Conservation (phyloP, 2,329 filamentous ascomycete genomes). For the Aspergillus caelatus region DNA sequence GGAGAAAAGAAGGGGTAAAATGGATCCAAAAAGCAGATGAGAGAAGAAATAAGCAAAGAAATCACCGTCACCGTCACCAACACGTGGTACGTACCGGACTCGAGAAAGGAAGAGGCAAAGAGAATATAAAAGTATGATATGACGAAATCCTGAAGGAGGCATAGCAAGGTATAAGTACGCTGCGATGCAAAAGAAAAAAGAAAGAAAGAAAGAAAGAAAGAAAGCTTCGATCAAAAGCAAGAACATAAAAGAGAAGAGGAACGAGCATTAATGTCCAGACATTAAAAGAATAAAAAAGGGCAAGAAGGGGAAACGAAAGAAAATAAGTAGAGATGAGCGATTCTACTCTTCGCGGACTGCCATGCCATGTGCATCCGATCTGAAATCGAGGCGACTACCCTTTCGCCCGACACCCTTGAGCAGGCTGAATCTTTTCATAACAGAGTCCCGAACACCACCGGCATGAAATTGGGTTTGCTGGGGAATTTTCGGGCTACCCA, state of each 20-base stretch:
- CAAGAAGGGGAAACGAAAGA: slow-evolving; percentile 18
- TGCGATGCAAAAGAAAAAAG: slow-evolving; percentile 12
- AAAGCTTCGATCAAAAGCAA: slow-evolving; percentile 9
- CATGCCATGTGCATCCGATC: slow-evolving; percentile 31
- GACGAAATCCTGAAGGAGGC: slow-evolving; percentile 3
- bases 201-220: background rate
- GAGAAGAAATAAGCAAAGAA: background rate
- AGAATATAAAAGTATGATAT: slow-evolving; percentile 7
- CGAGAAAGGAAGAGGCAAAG: slow-evolving; percentile 2
- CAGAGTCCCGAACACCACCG: slow-evolving; percentile 57
- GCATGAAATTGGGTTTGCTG: slow-evolving; percentile 43
- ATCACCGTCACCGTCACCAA: background rate
- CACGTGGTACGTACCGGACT: background rate
- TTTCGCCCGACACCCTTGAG: slow-evolving; percentile 72
- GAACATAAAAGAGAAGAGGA: slow-evolving; percentile 10
- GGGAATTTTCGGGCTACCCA: slow-evolving; percentile 32
- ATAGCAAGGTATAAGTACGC: slow-evolving; percentile 12
- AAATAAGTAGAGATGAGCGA: slow-evolving; percentile 22
- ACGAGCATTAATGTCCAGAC: slow-evolving; percentile 27
- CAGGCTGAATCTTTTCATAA: slow-evolving; percentile 78
- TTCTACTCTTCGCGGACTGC: slow-evolving; percentile 41
- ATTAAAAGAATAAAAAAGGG: slow-evolving; percentile 24
- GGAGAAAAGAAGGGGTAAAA: slow-evolving; percentile 3
- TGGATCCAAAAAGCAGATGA: slow-evolving; percentile 1
- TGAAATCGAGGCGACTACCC: slow-evolving; percentile 58